Percentiles rank a stretch among this genome's conserved stretches.
Conservation (phyloP, 768 basidiomycete species). For the Termitomyces sp. region DNA sequence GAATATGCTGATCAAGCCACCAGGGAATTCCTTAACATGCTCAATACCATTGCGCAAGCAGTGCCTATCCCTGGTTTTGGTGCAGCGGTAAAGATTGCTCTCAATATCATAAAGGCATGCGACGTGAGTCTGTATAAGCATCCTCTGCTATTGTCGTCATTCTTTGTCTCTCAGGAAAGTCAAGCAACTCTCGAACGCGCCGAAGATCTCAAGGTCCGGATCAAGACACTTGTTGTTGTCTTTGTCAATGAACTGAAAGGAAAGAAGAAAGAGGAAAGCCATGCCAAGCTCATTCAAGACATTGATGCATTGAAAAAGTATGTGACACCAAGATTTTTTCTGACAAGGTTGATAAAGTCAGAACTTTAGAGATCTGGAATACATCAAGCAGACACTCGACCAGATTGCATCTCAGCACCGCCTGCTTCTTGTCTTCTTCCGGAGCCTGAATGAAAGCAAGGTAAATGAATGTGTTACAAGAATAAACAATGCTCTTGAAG, state of each 20-base stretch:
- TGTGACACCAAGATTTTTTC: too few relatives aligned
- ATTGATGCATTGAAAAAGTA: conserved; percentile 6
- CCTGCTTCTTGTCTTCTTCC: conserved; percentile 5
- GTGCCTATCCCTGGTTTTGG: conserved; percentile 13
- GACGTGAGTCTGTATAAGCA: conserved; percentile 1
- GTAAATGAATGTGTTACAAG: conserved; percentile 5
- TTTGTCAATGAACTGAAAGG: conserved; percentile 14
- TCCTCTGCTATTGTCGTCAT: background rate
- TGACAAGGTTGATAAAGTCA: too few relatives aligned
- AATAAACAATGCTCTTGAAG: conserved; percentile 7
- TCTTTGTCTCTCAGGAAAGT: conserved; percentile 1
- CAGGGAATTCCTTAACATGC: conserved; percentile 5
- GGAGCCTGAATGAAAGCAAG: background rate
- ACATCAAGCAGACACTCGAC: conserved; percentile 5
- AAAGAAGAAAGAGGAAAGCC: conserved; percentile 9
- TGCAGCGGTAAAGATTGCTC: conserved; percentile 1
- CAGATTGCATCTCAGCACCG: conserved; percentile 3
- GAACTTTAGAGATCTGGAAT: conserved; percentile 3
- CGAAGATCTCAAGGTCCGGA: conserved; percentile 10
- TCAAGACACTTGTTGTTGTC: conserved; percentile 8
- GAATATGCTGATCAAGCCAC: conserved; percentile 14
- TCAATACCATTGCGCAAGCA: conserved; percentile 7
- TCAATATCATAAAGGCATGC: conserved; percentile 8
- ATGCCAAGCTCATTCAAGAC: conserved; percentile 1
- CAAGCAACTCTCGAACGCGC: conserved; percentile 6